phyloP scores from a whole-genome alignment of 495 filamentous ascomycete species.

The Pyrenula massariospora region DNA sequence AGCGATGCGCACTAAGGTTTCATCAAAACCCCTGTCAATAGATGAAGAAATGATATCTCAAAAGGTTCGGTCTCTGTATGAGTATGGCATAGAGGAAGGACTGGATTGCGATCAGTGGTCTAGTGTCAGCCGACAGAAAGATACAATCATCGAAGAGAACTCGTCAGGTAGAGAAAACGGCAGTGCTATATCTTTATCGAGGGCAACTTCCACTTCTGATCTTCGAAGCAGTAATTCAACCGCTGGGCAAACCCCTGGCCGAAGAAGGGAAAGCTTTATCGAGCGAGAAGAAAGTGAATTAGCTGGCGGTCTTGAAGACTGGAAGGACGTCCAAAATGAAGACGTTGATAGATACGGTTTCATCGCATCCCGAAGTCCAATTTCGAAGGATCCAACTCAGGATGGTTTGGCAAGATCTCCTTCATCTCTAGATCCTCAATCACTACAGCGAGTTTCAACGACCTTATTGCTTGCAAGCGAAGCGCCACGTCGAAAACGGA shows the following conservation, averaged over 20 bases:
- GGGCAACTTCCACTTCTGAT: slow-evolving; percentile 5
- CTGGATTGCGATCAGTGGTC: slow-evolving; percentile 27
- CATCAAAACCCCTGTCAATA: slow-evolving; percentile 45
- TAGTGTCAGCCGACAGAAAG: slow-evolving; percentile 38
- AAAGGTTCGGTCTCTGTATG: slow-evolving; percentile 87
- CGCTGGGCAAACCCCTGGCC: neutral
- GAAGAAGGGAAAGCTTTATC: slow-evolving; percentile 14
- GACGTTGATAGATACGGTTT: slow-evolving; percentile 95
- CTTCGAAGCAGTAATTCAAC: slow-evolving; percentile 3
- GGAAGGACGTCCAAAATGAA: slow-evolving; percentile 77
- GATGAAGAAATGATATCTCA: slow-evolving; percentile 79
- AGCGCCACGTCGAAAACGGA: slow-evolving; percentile 44
- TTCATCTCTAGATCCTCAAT: slow-evolving; percentile 28
- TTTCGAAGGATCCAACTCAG: slow-evolving; percentile 18
- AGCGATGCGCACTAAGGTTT: slow-evolving; percentile 23
- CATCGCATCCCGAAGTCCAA: slow-evolving; percentile 46
- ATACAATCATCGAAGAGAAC: slow-evolving; percentile 45
- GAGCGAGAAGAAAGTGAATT: slow-evolving; percentile 45
- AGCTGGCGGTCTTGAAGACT: slow-evolving; percentile 87
- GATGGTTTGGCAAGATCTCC: slow-evolving; percentile 8
- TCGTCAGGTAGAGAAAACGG: slow-evolving; percentile 34
- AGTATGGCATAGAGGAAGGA: slow-evolving; percentile 50
- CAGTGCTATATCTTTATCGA: slow-evolving; percentile 15
- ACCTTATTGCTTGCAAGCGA: slow-evolving; percentile 52
- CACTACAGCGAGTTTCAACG: slow-evolving; percentile 56